These are phyloP conservation scores for Eragrostis nindensis DNA, from an alignment of 176 grass and related monocot species.

Conservation along the genomic window DNA sequence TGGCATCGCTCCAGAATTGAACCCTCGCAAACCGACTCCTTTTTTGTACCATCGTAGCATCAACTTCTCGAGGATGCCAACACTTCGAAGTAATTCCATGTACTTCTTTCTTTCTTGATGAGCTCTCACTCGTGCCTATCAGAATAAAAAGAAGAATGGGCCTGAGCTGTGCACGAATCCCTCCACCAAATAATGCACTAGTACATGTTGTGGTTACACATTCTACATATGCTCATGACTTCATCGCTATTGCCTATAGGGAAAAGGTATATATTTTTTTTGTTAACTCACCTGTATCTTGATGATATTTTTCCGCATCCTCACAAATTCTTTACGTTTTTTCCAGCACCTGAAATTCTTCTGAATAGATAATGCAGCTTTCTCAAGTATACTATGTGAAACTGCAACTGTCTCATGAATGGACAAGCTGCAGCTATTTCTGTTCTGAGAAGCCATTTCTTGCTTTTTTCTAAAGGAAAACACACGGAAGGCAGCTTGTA, in stretches of 20 bases:
- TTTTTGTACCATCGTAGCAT: constrained; percentile 71
- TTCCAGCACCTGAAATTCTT: constrained; percentile 92
- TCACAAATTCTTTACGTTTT: constrained; percentile 66
- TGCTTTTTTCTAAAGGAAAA: constrained; percentile 76
- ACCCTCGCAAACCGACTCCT: constrained; percentile 71
- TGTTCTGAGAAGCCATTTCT: constrained; percentile 44
- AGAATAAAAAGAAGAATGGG: constrained; percentile 38
- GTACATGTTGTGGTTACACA: neutral
- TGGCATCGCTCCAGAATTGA: constrained; percentile 49
- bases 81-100: constrained; percentile 58
- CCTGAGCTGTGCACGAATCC: neutral
- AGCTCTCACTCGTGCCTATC: constrained; percentile 78
- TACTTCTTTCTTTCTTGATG: constrained; percentile 73
- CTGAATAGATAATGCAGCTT: constrained; percentile 92
- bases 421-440: constrained; percentile 25
- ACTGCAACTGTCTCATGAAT: constrained; percentile 6
- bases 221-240: neutral
- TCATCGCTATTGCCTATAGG: neutral
- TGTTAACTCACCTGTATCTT: constrained; percentile 82
- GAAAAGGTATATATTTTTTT: constrained; percentile 21
- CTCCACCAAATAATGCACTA: constrained; percentile 17
- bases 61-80: constrained; percentile 75
- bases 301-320: constrained; percentile 58
- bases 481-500: constrained; percentile 75
- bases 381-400: constrained; percentile 46